phyloP scores from a whole-genome alignment of 2,329 filamentous ascomycete species.

The Penicillium brevicompactum region DNA sequence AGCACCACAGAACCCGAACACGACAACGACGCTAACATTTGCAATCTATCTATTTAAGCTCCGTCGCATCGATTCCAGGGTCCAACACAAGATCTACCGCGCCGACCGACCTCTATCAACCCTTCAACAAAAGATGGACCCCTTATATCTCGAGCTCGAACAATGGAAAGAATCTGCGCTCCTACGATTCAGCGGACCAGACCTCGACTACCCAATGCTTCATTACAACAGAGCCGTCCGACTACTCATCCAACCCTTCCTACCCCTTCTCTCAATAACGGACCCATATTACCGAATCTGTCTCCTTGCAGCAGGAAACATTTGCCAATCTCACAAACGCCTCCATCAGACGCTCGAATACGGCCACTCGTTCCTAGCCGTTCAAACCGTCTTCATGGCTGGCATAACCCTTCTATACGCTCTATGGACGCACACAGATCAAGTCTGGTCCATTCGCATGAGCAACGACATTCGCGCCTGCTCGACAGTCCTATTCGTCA shows the following conservation, averaged over 20 bases:
- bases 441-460: conserved; percentile 52
- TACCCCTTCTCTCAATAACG: conserved; percentile 48
- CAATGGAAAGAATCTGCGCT: conserved; percentile 48
- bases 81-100: conserved; percentile 56
- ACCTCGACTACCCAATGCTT: conserved; percentile 52
- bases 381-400: conserved; percentile 43
- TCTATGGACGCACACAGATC: conserved; percentile 47
- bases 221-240: conserved; percentile 55
- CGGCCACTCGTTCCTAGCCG: conserved; percentile 42
- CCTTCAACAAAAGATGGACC: conserved; percentile 52
- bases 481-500: conserved; percentile 53
- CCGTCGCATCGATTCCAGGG: conserved; percentile 52
- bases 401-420: conserved; percentile 42
- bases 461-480: conserved; percentile 54
- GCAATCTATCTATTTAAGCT: conserved; percentile 50
- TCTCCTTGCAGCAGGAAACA: conserved; percentile 39
- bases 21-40: conserved; percentile 44
- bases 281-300: conserved; percentile 52
- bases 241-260: conserved; percentile 55
- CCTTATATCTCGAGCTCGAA: conserved; percentile 49
- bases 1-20: conserved; percentile 30
- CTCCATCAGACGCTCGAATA: conserved; percentile 43
- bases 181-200: conserved; percentile 36
- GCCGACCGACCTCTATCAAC: conserved; percentile 50
- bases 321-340: conserved; percentile 41